Base-by-base conservation (phyloP, 495 filamentous ascomycete species). In the Haplographium delicatum region DNA sequence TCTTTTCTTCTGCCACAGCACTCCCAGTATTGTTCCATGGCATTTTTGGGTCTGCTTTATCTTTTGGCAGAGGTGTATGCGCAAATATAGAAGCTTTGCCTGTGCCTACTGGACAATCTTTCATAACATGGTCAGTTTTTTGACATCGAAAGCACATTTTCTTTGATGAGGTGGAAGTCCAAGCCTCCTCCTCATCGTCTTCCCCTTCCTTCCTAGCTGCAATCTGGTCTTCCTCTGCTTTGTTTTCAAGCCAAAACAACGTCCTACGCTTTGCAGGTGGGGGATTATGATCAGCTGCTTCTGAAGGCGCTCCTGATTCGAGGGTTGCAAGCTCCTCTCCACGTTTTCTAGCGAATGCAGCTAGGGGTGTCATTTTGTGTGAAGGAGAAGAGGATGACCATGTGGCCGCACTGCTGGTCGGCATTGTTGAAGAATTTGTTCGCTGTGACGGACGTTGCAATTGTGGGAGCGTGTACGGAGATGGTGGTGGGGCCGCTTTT, bases 1-100 rank as follows among this genome's bases (percentile, higher is more conserved):
- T 89, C 63, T 89, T 86, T 47, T 86, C 82, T 41, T 89, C 87
- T 59, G 91, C 91, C 30, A 95, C 67, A 2, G 86, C 84, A 55
- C 85, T 91, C 4, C 79, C 84, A 8, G 84, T 88, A 28, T 83
- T 83, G 58, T 95, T 85, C 93, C 93, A 98, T 2, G 76, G 73
- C 18, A 66, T 53, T 3, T 55, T 47, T 48, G 67, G 70, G 15
- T 68, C 54, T 7, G 5, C 15, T 24, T 52, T 52, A 38, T 70
- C 67, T 28, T 72, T 73, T 0, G 65, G 52, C 15, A 59, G 42
- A 16, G 61, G 53, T 54, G 76, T 66, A 56, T 70, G 66, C 45
- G 44, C 37, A 6, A 11, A 47, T 26, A 33, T 8, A 3, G 41
- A 28, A 4, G 30, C 30, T 41, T 53, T 50, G 10, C 31, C 31